phyloP scores from a whole-genome alignment of 2,329 filamentous ascomycete genomes.

The Fusarium sp. region DNA sequence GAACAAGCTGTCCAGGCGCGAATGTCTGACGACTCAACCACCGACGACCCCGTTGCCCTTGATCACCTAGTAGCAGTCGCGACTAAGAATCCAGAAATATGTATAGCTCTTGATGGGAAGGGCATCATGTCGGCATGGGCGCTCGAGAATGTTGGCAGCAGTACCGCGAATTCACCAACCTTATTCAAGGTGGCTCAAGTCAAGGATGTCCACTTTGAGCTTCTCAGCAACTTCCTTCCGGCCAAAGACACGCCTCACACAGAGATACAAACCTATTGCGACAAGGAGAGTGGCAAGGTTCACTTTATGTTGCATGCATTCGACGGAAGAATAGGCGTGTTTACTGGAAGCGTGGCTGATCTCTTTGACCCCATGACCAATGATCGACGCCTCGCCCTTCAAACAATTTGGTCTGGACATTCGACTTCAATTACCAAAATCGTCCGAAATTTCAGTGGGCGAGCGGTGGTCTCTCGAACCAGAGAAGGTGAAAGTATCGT shows the following conservation, averaged over 20 bases:
- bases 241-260: constrained; percentile 58
- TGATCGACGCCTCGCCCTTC: constrained; percentile 68
- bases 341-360: constrained; percentile 79
- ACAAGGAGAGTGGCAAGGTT: constrained; percentile 70
- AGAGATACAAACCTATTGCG: constrained; percentile 79
- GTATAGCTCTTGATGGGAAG: constrained; percentile 82
- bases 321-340: constrained; percentile 84
- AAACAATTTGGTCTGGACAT: constrained; percentile 85
- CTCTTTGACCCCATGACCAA: constrained; percentile 79
- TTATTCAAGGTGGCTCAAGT: constrained; percentile 90
- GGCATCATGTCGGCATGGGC: constrained; percentile 94
- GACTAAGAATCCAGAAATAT: constrained; percentile 86
- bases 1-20: constrained; percentile 76
- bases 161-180: constrained; percentile 70
- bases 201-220: constrained; percentile 65
- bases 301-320: constrained; percentile 85
- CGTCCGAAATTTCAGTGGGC: constrained; percentile 83
- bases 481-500: constrained; percentile 81
- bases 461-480: constrained; percentile 83
- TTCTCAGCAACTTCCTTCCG: constrained; percentile 50
- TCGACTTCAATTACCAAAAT: constrained; percentile 84
- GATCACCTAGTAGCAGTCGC: constrained; percentile 88
- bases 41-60: constrained; percentile 74
- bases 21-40: constrained; percentile 64
- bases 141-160: constrained; percentile 84